Evolutionary conservation across 2,329 filamentous ascomycete species (phyloP).

Genomic region (Exophiala spinifera): DNA sequence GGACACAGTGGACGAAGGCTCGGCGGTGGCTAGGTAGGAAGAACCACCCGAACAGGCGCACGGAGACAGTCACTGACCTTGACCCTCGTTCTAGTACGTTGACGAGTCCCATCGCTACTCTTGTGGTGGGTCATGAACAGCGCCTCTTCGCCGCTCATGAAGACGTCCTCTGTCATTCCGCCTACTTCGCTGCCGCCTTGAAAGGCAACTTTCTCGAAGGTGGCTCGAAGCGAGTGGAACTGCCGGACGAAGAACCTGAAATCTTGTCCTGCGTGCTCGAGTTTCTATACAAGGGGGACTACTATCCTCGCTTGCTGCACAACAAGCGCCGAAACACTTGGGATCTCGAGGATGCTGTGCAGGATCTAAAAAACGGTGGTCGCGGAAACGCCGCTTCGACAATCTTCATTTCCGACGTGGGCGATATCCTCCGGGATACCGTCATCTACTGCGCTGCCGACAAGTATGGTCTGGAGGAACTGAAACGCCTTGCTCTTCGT

Average conservation of each 20-base stretch:
- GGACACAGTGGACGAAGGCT: conserved; percentile 66
- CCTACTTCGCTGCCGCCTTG: conserved; percentile 74
- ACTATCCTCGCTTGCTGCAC: conserved; percentile 83
- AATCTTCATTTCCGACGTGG: conserved; percentile 71
- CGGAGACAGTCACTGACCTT: no score
- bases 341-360: conserved; percentile 72
- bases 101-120: conserved; percentile 75
- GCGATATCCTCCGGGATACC: conserved; percentile 81
- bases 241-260: conserved; percentile 78
- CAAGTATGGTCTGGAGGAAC: conserved; percentile 83
- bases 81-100: conserved; percentile 40
- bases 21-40: conserved; percentile 42
- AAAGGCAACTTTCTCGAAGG: conserved; percentile 66
- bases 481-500: conserved; percentile 85
- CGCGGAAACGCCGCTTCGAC: conserved; percentile 68
- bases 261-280: conserved; percentile 91
- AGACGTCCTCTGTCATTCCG: conserved; percentile 81
- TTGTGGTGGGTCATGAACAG: conserved; percentile 78
- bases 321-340: conserved; percentile 83
- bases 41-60: neutral
- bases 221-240: conserved; percentile 70
- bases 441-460: conserved; percentile 90
- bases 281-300: conserved; percentile 96
- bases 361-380: conserved; percentile 55
- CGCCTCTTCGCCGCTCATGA: conserved; percentile 94